Evolutionary conservation across 2,329 filamentous ascomycete species (phyloP).

Genomic region (Colletotrichum sp.): DNA sequence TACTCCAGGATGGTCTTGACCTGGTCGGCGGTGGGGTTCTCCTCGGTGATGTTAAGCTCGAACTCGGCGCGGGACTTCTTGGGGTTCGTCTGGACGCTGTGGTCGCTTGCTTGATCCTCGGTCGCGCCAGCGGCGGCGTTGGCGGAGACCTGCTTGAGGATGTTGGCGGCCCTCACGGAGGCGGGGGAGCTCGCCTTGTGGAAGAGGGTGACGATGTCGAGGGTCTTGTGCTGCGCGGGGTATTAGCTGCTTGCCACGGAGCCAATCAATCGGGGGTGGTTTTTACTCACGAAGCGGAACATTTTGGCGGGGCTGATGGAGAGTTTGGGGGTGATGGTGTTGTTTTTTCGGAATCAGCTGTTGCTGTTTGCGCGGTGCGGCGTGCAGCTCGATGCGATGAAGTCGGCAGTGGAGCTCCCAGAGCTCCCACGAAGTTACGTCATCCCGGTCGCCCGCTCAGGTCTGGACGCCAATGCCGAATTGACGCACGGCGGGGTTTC

Average conservation of each 20-base stretch:
- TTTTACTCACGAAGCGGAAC: conserved; percentile 51
- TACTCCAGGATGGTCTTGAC: conserved; percentile 86
- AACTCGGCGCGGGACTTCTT: conserved; percentile 69
- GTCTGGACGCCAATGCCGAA: conserved; percentile 6
- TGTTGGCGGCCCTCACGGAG: conserved; percentile 74
- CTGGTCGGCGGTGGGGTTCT: conserved; percentile 81
- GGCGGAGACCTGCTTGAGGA: conserved; percentile 82
- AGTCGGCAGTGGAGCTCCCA: conserved; percentile 21
- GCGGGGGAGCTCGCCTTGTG: conserved; percentile 79
- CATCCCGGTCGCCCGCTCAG: conserved; percentile 10
- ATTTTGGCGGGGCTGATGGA: conserved; percentile 34
- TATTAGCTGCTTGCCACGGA: conserved; percentile 16
- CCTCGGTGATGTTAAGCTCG: conserved; percentile 84
- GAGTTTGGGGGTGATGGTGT: neutral
- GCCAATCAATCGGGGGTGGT: neutral
- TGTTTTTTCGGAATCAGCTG: neutral
- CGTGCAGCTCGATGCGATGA: conserved; percentile 12
- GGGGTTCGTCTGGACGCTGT: conserved; percentile 61
- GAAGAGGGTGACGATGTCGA: conserved; percentile 96
- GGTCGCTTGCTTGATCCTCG: conserved; percentile 75
- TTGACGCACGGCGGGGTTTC: conserved; percentile 1
- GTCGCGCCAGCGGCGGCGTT: conserved; percentile 72
- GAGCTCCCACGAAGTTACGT: conserved; percentile 19
- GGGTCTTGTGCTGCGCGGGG: conserved; percentile 69
- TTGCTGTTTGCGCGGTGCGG: neutral